These are phyloP conservation scores for Haberlea rhodopensis DNA, from an alignment of 257 asterid genomes.

Conservation along the genomic window DNA sequence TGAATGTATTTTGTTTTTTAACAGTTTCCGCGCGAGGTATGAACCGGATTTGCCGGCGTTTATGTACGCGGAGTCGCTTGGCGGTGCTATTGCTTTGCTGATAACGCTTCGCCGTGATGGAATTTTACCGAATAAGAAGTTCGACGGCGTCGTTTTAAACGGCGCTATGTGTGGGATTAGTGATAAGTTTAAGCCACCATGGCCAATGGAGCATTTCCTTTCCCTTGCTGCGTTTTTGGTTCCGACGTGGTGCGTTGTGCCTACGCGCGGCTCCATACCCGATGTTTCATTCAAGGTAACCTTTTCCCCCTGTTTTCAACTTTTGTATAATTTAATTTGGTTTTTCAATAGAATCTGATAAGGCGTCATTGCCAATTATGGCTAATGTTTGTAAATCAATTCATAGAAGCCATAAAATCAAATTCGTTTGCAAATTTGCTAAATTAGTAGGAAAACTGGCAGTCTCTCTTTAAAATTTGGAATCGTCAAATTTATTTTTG, in stretches of 20 bases:
- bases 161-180: conserved; percentile 98
- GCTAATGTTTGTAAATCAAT: not conserved
- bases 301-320: not conserved
- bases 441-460: not conserved
- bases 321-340: not conserved
- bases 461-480: no score
- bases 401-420: no score
- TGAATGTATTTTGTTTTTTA: conserved; percentile 61
- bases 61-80: conserved; percentile 79
- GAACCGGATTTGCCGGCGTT: conserved; percentile 58
- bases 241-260: conserved; percentile 83
- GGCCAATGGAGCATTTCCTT: conserved; percentile 95
- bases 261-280: conserved; percentile 83
- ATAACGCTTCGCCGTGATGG: conserved; percentile 68
- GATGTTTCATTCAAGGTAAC: conserved; percentile 78
- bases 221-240: conserved; percentile 66
- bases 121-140: conserved; percentile 44
- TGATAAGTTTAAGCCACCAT: conserved; percentile 86
- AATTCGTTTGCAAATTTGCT: no score
- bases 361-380: not conserved
- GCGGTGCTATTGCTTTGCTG: conserved; percentile 85
- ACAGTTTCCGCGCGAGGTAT: conserved; percentile 47
- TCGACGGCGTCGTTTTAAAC: conserved; percentile 79
- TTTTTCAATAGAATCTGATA: not conserved
- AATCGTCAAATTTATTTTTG: not conserved